Conservation (phyloP, 345 rosid species). For the Brassica juncea region DNA sequence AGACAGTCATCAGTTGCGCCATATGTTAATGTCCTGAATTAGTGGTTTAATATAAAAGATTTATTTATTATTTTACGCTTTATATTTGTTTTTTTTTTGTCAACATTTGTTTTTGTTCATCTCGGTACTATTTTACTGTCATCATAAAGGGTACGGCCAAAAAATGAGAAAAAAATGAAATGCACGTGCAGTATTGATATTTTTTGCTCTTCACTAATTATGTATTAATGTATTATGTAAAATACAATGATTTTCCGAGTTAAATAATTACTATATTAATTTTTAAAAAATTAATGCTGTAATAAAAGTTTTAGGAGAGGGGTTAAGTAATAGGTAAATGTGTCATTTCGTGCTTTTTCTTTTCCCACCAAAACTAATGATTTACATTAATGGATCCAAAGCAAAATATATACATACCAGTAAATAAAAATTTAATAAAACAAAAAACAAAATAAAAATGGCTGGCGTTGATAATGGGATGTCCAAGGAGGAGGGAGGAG, state of each 20-base stretch:
- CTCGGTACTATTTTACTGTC: neutral
- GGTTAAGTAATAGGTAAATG: slow-evolving; percentile 4
- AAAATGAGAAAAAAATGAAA: neutral
- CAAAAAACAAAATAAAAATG: neutral
- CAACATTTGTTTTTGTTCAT: too few species aligned
- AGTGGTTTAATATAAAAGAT: neutral
- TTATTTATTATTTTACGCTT: neutral
- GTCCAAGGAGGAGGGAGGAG: slow-evolving; percentile 23
- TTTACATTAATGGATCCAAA: slow-evolving; percentile 9
- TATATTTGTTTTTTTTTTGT: neutral
- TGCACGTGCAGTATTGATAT: neutral
- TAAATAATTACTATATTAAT: too few species aligned
- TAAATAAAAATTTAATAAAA: slow-evolving; percentile 3
- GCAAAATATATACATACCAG: slow-evolving; percentile 5
- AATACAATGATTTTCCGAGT: too few species aligned
- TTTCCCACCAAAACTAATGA: slow-evolving; percentile 26
- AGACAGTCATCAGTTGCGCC: neutral
- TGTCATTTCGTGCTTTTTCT: slow-evolving; percentile 12
- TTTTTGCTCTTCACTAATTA: neutral
- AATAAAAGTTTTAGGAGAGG: neutral
- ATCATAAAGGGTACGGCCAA: neutral
- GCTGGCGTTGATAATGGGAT: slow-evolving; percentile 35
- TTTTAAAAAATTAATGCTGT: neutral
- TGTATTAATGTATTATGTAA: too few species aligned
- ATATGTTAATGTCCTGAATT: neutral